Evolutionary conservation across 768 basidiomycete species (phyloP).

Genomic region (Agaricus blazei): DNA sequence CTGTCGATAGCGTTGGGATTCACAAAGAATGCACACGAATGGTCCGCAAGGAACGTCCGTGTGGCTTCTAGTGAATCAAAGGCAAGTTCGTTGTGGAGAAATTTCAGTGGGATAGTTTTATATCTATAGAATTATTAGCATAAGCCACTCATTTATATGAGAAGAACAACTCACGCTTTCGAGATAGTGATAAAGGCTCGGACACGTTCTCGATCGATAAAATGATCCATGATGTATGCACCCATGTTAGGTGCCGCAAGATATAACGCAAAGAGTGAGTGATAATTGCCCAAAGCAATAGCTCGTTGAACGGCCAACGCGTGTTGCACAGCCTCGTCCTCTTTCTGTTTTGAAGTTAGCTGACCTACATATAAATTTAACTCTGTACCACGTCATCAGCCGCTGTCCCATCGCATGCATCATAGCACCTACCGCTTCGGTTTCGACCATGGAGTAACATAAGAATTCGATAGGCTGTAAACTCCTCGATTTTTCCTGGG

Average conservation of each 20-base stretch:
- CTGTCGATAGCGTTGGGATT: constrained; percentile 58
- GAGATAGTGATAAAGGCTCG: constrained; percentile 85
- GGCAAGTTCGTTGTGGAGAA: constrained; percentile 77
- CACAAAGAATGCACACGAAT: constrained; percentile 62
- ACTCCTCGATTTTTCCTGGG: constrained; percentile 90
- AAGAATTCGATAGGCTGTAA: constrained; percentile 94
- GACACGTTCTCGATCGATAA: constrained; percentile 86
- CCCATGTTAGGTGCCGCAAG: constrained; percentile 91
- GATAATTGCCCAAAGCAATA: constrained; percentile 90
- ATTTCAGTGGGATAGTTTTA: constrained; percentile 66
- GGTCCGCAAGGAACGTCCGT: constrained; percentile 63
- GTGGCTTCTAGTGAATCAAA: constrained; percentile 67
- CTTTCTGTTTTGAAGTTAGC: constrained; percentile 90
- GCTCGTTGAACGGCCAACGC: constrained; percentile 88
- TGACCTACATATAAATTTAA: constrained; percentile 96
- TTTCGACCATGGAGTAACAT: constrained; percentile 94
- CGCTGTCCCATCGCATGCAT: background rate
- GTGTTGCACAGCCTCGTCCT: constrained; percentile 73
- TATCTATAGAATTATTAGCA: constrained; percentile 51
- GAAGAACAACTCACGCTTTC: constrained; percentile 68
- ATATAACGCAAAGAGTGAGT: constrained; percentile 84
- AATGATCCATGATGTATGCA: constrained; percentile 98
- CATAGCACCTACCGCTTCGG: constrained; percentile 68
- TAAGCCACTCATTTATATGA: background rate
- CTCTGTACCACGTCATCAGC: constrained; percentile 44